These are phyloP conservation scores for Termitomyces bulborhizus DNA, from an alignment of 768 basidiomycete genomes.

Conservation along the genomic window DNA sequence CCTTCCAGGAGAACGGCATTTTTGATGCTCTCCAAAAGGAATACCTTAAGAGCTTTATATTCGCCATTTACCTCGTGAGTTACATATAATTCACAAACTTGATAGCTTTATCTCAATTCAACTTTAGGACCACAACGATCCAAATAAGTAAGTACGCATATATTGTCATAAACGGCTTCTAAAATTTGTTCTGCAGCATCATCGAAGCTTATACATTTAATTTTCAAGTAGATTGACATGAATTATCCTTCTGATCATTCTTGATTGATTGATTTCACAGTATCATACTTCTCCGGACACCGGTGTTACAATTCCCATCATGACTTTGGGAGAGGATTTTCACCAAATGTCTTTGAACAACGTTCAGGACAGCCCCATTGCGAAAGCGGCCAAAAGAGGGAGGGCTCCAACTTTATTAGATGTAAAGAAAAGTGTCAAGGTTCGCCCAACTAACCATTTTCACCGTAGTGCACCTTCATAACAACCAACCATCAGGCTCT, in stretches of 20 bases:
- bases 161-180: conserved; percentile 14
- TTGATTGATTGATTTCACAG: conserved; percentile 26
- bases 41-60: conserved; percentile 81
- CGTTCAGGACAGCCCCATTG: conserved; percentile 46
- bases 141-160: conserved; percentile 60
- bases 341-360: conserved; percentile 41
- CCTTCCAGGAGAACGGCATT: conserved; percentile 70
- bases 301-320: conserved; percentile 54
- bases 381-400: conserved; percentile 52
- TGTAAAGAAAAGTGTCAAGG: conserved; percentile 80
- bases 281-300: conserved; percentile 66
- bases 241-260: neutral
- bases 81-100: neutral
- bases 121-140: conserved; percentile 73
- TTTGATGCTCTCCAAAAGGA: conserved; percentile 82
- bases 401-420: conserved; percentile 69
- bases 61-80: conserved; percentile 76
- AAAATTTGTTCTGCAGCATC: conserved; percentile 41
- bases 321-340: conserved; percentile 63
- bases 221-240: conserved; percentile 51
- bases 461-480: neutral
- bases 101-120: neutral
- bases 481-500: conserved; percentile 40
- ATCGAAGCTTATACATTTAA: conserved; percentile 88
- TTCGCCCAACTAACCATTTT: conserved; percentile 16